Evolutionary conservation across 2,329 filamentous ascomycete species (phyloP), one percentile per base, ranked within the genome.

Genomic region (Blastomyces silverae): DNA sequence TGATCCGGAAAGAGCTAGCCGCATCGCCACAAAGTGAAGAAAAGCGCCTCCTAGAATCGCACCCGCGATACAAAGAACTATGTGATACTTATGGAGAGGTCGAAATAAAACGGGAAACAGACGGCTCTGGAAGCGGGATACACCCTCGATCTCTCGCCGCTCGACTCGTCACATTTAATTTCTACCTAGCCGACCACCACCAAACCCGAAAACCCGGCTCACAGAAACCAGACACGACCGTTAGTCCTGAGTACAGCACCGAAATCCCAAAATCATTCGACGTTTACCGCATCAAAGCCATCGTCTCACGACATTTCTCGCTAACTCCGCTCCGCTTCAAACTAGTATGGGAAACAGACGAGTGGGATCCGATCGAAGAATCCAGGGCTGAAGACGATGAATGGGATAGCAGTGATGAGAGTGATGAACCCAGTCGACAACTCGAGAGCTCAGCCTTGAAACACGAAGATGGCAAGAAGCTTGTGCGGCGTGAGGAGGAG

Each of bases 311-410:
- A 68, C 74, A 88, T n/a, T 91, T 95, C 71, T 80, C 78, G 0
- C 70, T 89, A 13, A 77, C 82, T 58, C 89, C 91, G 0, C 80
- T 91, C 67, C 78, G 78, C 53, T 78, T 93, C 66, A 83, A 81
- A 52, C 75, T 97, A 60, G 79, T 94, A 0, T 96, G 91, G 89
- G 91, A 96, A 78, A 96, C 92, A 10, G 90, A 91, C 25, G 92
- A 97, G 75, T 91, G 89, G 86, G 91, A 96, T 75, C 90, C 90
- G 0, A 87, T 91, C 0, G 83, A 83, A 10, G 82, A 84, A 66
- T 84, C 86, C 69, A 82, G 86, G 67, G 82, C 85, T 4, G 82
- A 83, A 39, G 85, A 85, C 55, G 83, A 77, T 37, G 76, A 73
- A 22, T 78, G 79, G 63, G 81, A 80, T 56, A 80, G 80, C 57